These are phyloP conservation scores for Aurifilum marmelostoma DNA, from an alignment of 2,329 filamentous ascomycete species.

Conservation along the genomic window DNA sequence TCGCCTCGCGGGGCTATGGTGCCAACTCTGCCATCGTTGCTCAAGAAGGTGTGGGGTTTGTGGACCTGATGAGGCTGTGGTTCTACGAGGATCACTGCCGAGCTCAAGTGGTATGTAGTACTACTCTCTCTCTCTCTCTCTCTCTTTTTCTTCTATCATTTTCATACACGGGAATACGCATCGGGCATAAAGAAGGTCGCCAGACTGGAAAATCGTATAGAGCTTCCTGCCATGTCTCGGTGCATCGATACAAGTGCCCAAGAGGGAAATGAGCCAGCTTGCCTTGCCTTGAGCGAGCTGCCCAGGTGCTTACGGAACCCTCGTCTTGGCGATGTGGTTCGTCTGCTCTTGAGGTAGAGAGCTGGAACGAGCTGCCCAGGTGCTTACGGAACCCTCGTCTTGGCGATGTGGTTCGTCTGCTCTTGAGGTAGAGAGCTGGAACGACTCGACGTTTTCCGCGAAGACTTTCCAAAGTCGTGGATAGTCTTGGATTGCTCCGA, in stretches of 20 bases:
- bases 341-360: slow-evolving; percentile 30
- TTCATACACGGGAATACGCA: neutral
- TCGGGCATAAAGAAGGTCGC: slow-evolving; percentile 67
- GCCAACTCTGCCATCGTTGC: slow-evolving; percentile 75
- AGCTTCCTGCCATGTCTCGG: slow-evolving; percentile 56
- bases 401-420: slow-evolving; percentile 45
- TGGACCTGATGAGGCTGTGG: slow-evolving; percentile 80
- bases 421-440: slow-evolving; percentile 25
- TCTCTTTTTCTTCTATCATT: too few relatives aligned
- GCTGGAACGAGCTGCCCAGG: slow-evolving; percentile 28
- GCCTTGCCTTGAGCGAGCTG: slow-evolving; percentile 35
- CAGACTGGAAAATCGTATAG: slow-evolving; percentile 46
- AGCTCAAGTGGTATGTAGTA: slow-evolving; percentile 44
- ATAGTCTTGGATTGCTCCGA: slow-evolving; percentile 30
- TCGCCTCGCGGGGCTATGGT: slow-evolving; percentile 75
- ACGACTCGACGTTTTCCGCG: slow-evolving; percentile 18
- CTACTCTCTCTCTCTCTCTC: neutral
- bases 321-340: slow-evolving; percentile 47
- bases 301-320: slow-evolving; percentile 40
- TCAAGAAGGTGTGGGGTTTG: slow-evolving; percentile 69
- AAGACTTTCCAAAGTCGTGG: slow-evolving; percentile 26
- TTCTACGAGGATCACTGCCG: slow-evolving; percentile 69
- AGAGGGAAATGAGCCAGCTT: slow-evolving; percentile 49
- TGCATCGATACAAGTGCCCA: slow-evolving; percentile 71
- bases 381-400: slow-evolving; percentile 42